These are phyloP conservation scores for Rhizopogon roseolus DNA, from an alignment of 768 basidiomycete genomes.

Conservation along the genomic window DNA sequence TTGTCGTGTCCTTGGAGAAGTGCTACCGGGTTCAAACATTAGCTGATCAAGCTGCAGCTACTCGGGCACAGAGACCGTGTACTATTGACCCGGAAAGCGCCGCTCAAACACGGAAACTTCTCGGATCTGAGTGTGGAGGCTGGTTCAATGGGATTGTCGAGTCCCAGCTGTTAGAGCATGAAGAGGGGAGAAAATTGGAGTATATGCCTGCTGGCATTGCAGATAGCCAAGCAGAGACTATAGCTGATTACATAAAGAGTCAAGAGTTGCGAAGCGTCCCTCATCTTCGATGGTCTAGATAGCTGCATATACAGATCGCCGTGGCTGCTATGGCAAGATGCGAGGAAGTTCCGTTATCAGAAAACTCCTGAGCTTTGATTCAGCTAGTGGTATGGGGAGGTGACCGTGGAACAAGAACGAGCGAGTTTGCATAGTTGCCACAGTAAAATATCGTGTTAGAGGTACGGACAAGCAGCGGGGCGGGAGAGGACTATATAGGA, in stretches of 20 bases:
- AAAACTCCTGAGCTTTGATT: too few species aligned
- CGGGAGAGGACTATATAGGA: too few species aligned
- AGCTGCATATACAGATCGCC: not conserved
- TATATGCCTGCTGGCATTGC: not conserved
- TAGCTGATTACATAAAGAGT: not conserved
- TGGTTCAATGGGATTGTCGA: constrained; percentile 36
- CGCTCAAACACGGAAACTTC: constrained; percentile 14
- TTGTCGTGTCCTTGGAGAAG: constrained; percentile 22
- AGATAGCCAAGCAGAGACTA: not conserved
- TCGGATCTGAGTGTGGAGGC: constrained; percentile 25
- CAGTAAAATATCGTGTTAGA: too few species aligned
- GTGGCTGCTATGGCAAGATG: not conserved
- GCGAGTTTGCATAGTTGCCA: too few species aligned
- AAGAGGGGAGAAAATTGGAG: constrained; percentile 24
- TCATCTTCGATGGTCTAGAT: constrained; percentile 8
- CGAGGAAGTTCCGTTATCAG: too few species aligned
- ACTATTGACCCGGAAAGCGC: constrained; percentile 21
- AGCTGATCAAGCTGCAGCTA: constrained; percentile 23
- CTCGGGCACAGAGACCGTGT: constrained; percentile 2
- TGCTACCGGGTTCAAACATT: constrained; percentile 26
- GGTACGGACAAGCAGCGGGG: too few species aligned
- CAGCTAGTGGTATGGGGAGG: too few species aligned
- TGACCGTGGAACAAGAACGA: too few species aligned
- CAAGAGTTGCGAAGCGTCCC: not conserved
- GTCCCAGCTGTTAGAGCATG: constrained; percentile 31